phyloP scores from a whole-genome alignment of 345 rosid species.

The Bruguiera parviflora region DNA sequence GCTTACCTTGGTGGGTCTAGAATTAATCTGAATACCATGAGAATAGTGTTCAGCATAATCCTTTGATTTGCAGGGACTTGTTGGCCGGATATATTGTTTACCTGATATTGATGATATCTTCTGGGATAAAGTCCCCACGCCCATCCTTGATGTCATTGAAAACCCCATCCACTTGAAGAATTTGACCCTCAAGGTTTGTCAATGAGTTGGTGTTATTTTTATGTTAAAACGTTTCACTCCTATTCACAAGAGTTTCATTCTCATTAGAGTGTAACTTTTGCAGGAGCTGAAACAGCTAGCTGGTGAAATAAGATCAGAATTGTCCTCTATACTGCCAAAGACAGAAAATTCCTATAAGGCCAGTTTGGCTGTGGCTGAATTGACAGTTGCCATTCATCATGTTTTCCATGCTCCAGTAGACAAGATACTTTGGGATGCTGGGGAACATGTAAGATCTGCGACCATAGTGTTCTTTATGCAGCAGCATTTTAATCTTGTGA shows the following conservation, averaged over 20 bases:
- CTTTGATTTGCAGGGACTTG: conserved; percentile 36
- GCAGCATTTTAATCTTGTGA: background rate
- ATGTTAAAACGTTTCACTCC: background rate
- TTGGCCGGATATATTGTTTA: conserved; percentile 40
- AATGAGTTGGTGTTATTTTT: conserved; percentile 7
- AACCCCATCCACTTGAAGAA: conserved; percentile 73
- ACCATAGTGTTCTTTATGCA: background rate
- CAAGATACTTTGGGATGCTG: conserved; percentile 87
- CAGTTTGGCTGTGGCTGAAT: conserved; percentile 70
- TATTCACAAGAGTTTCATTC: background rate
- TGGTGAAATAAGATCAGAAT: conserved; percentile 61
- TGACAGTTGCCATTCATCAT: conserved; percentile 79
- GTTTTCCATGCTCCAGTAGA: conserved; percentile 84
- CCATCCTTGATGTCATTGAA: conserved; percentile 75
- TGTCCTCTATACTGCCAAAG: conserved; percentile 45
- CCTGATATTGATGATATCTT: conserved; percentile 71
- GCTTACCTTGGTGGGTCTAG: background rate
- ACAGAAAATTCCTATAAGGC: conserved; percentile 52
- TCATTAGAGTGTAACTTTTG: conserved; percentile 12
- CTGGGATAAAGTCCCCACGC: conserved; percentile 59
- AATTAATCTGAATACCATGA: background rate
- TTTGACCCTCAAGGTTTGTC: conserved; percentile 60
- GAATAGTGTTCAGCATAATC: too few relatives aligned
- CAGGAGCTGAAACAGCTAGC: conserved; percentile 81
- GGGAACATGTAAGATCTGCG: conserved; percentile 57